Percentiles rank a stretch among this genome's conserved stretches.
These are phyloP conservation scores for Aspergillus fumigatus DNA, from an alignment of 2,329 filamentous ascomycete genomes.

Conservation along the genomic window DNA sequence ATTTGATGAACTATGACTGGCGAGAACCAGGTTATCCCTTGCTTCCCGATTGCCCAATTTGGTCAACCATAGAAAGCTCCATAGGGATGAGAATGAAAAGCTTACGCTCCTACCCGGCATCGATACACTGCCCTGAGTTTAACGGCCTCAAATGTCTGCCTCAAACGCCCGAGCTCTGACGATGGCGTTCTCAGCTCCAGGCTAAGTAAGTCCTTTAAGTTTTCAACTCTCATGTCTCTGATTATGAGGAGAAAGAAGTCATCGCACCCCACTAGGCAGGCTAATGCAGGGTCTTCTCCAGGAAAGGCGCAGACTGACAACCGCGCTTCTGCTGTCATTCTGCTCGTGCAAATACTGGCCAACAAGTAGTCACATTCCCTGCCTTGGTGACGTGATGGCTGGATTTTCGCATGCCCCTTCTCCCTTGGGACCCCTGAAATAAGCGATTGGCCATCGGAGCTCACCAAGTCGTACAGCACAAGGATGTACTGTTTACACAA, in stretches of 20 bases:
- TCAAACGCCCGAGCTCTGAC: background rate
- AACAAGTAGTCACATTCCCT: background rate
- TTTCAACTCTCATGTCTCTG: background rate
- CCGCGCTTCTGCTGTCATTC: background rate
- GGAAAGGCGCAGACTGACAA: background rate
- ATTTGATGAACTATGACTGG: background rate
- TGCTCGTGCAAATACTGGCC: background rate
- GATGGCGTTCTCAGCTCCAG: background rate
- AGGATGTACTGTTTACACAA: background rate
- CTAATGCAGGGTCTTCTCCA: background rate
- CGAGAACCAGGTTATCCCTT: background rate
- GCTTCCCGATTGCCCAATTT: background rate
- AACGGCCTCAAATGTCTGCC: background rate
- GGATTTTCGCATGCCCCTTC: background rate
- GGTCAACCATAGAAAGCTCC: background rate
- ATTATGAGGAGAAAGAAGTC: background rate
- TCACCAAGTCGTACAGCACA: background rate
- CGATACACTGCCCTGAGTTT: background rate
- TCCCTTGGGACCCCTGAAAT: background rate
- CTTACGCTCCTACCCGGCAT: background rate
- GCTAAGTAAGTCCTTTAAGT: background rate
- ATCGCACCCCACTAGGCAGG: too few relatives aligned
- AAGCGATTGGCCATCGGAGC: background rate
- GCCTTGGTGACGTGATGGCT: background rate
- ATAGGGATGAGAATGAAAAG: background rate